Evolutionary conservation across 2,329 filamentous ascomycete genomes (phyloP), one percentile per base, ranked within the genome.

Genomic region (Ambrosiella xylebori): DNA sequence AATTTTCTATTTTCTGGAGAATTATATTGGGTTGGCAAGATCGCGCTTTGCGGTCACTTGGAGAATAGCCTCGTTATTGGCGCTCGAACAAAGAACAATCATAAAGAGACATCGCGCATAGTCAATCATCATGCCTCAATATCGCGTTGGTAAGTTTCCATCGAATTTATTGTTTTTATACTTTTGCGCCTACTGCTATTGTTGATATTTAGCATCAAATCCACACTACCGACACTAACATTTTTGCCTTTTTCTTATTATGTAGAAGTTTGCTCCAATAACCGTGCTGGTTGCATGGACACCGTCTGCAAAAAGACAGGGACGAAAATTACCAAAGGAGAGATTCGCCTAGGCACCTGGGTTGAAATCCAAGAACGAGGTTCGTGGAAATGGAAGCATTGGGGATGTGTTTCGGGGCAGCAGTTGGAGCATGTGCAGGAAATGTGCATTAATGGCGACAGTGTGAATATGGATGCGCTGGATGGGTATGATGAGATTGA

Each of bases 351-450:
- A 57, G 91, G 86, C 47, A 77, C 76, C 19, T 87, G 84, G 75
- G 78, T 95, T 62, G 78, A 77, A 7, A 77, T 84, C 37, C 65
- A 74, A 0, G 76, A 78, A 0, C 76, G 82, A 65, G 79, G 79
- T 47, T 77, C 76, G 65, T 95, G 82, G 80, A 69, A 73, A 59
- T 97, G 85, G 82, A 85, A 84, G 67, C 91, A 97, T 68, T 96
- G 91, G 91, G 90, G 91, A 37, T 97, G 91, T 65, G 80, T 90
- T 40, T 95, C 88, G 13, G 89, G 89, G 19, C 75, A 77, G 57
- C 80, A 88, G 65, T 72, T 96, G 60, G 65, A 73, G 59, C 83
- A 86, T 62, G 70, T 89, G 53, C 78, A 82, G 60, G 75, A 82
- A 5, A 68, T 73, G 7, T 75, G 82, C 61, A 72, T 71, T 40